phyloP scores from a whole-genome alignment of 352 stramenopile species.

The Peronospora tabacina region DNA sequence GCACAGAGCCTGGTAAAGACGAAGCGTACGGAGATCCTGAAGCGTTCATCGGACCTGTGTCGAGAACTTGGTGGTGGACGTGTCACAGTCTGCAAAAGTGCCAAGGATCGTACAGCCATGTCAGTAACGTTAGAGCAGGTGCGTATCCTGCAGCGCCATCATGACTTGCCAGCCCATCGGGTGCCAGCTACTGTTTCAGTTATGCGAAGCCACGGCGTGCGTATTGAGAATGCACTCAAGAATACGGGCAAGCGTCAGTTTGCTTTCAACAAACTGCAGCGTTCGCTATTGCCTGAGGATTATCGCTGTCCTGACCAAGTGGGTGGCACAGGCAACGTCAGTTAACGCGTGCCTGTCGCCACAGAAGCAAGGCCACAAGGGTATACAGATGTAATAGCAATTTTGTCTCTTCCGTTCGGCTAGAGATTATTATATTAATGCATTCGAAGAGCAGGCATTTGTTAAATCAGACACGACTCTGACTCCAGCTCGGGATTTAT shows the following conservation, averaged over 20 bases:
- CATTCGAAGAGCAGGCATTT: too few relatives aligned
- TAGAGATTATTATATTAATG: too few relatives aligned
- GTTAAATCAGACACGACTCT: too few relatives aligned
- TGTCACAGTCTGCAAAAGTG: constrained; percentile 95
- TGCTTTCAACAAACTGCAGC: constrained; percentile 86
- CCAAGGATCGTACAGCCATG: constrained; percentile 97
- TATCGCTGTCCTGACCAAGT: constrained; percentile 83
- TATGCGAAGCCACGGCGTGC: constrained; percentile 82
- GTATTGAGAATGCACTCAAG: constrained; percentile 86
- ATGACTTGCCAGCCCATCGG: constrained; percentile 65
- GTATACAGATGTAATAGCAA: constrained; percentile 35
- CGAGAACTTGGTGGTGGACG: constrained; percentile 85
- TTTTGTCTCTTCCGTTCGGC: constrained; percentile 25
- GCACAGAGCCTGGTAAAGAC: constrained; percentile 81
- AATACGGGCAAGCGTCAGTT: constrained; percentile 86
- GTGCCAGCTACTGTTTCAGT: constrained; percentile 76
- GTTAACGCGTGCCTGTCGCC: constrained; percentile 27
- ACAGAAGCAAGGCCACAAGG: constrained; percentile 11
- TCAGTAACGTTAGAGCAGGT: constrained; percentile 94
- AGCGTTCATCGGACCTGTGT: constrained; percentile 72
- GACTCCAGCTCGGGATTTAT: too few relatives aligned
- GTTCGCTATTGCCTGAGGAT: constrained; percentile 78
- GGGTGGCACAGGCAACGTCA: constrained; percentile 78
- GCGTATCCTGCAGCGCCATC: constrained; percentile 75
- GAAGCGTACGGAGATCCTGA: constrained; percentile 80